Conservation (phyloP, 441 rosid genomes). For the Biscutella laevigata region DNA sequence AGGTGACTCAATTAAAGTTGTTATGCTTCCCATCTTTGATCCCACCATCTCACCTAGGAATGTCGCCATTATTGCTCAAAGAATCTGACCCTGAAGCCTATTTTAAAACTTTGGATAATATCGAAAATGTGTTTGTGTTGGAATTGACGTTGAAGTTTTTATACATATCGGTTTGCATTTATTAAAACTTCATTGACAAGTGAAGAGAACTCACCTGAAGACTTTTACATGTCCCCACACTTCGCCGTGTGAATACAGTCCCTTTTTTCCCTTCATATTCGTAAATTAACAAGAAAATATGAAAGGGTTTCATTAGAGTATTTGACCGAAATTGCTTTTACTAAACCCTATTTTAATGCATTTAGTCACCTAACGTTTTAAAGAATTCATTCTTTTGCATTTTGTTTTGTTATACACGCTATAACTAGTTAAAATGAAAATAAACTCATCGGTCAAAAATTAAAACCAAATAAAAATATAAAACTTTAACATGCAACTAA, state of each 20-base stretch:
- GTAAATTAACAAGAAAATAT: neutral
- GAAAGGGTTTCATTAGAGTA: conserved; percentile 5
- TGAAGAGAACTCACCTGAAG: neutral
- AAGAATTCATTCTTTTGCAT: neutral
- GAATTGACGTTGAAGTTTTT: neutral
- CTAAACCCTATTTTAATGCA: neutral
- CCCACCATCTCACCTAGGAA: conserved; percentile 74
- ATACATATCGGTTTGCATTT: neutral
- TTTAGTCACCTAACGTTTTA: neutral
- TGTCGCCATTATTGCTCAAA: conserved; percentile 69
- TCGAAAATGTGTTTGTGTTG: conserved; percentile 3
- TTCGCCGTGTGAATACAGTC: conserved; percentile 10
- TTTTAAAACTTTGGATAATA: neutral
- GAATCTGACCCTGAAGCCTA: conserved; percentile 18
- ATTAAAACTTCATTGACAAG: neutral
- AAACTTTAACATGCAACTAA: no score
- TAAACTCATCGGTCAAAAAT: neutral
- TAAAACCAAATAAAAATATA: no score
- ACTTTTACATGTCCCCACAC: neutral
- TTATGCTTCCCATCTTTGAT: conserved; percentile 68
- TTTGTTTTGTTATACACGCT: neutral
- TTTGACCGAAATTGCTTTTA: neutral
- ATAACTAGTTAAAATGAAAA: neutral
- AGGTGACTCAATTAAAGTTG: conserved; percentile 38
- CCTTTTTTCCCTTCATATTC: neutral